Base-by-base conservation (phyloP, 2,329 filamentous ascomycete species). In the Diatrype stigma region DNA sequence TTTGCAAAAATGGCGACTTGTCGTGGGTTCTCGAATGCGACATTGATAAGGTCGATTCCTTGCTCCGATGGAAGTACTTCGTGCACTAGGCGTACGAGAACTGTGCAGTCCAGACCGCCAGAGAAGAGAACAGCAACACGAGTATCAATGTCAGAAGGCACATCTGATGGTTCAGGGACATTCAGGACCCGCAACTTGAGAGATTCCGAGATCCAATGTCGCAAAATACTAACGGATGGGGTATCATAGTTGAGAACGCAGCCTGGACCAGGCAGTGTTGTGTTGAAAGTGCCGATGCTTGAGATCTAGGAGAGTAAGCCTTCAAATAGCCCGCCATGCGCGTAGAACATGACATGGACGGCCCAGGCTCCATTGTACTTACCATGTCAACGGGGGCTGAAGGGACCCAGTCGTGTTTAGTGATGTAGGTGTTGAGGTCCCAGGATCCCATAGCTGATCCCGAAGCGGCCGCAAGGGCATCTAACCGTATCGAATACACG, bases 21-120 rank as follows among this genome's bases (percentile, higher is more conserved):
- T 30, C 89, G 81, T 0, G 92, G 93, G 58, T 99, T 99, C 68
- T 99, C 90, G 63, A 99, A 99, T 0, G 93, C 94, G 44, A 99
- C 93, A 59, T 99, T 99, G 56, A 99, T 79, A 8, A 99, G 76
- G 64, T 97, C 94, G 54, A 99, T 85, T 1, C 80, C 74, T 61
- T 95, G 85, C 3, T 77, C 70, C 0, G 65, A 14, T 0, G 89
- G 87, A 2, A 97, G 66, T 2, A 95, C 70, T 12, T 96, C 87
- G 64, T 96, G 89, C 11, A 81, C 77, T 22, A 97, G 71, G 42
- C 91, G 82, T 21, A 93, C 93, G 46, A 99, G 76, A 1, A 96
- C 76, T 0, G 92, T 93, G 65, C 94, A 97, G 67, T 99, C 94
- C 6, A 99, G 79, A 0, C 94, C 94, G 2, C 94, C 94, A 0